Conservation (phyloP, 179 eudicot species). For the Heliamphora ciliata region DNA sequence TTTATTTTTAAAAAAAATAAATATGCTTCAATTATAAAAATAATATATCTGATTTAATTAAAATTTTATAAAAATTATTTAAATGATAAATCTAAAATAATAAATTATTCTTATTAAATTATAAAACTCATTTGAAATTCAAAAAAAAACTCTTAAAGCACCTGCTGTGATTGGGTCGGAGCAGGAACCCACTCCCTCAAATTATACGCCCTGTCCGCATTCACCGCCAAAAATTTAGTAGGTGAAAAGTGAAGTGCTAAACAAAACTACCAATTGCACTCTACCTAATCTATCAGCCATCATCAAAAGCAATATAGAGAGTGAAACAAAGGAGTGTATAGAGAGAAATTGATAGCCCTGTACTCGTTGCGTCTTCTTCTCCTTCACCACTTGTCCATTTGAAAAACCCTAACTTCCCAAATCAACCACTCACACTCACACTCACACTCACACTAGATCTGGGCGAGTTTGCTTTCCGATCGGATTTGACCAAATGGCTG, state of each 20-base stretch:
- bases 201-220: conserved; percentile 3
- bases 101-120: too few species aligned
- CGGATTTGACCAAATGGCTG: background rate
- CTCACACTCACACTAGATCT: background rate
- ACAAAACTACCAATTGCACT: background rate
- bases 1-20: too few species aligned
- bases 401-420: conserved; percentile 11
- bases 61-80: too few species aligned
- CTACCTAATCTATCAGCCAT: conserved; percentile 6
- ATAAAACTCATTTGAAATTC: too few species aligned
- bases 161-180: too few species aligned
- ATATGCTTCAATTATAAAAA: too few species aligned
- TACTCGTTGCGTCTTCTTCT: background rate
- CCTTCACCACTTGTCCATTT: background rate
- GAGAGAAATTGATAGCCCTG: background rate
- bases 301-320: background rate
- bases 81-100: too few species aligned
- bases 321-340: background rate
- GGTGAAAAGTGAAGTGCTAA: conserved; percentile 5
- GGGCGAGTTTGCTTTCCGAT: background rate
- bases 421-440: background rate
- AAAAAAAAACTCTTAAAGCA: too few species aligned
- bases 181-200: background rate
- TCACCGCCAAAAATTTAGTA: conserved; percentile 10
- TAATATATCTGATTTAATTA: too few species aligned